A percentile compares a stretch with the other conserved stretches of the same genome.
These are phyloP conservation scores for Boletus eberwhitei DNA, from an alignment of 768 basidiomycete genomes.

Conservation along the genomic window DNA sequence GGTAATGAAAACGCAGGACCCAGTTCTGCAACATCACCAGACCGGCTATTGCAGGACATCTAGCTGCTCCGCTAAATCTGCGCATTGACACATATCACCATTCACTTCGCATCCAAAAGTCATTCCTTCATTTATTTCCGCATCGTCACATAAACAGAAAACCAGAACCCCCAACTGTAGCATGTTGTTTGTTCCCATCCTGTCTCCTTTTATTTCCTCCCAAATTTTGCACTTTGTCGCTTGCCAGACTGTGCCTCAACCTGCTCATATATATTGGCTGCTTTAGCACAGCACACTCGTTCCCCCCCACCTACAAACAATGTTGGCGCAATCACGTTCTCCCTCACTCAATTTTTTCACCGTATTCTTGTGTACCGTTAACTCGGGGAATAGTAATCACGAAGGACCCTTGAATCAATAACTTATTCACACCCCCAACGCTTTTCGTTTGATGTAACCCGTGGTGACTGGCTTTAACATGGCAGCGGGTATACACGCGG, in stretches of 20 bases:
- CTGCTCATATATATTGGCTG: conserved; percentile 27
- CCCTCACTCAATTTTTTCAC: not conserved
- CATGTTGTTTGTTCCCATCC: conserved; percentile 22
- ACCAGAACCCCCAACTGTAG: conserved; percentile 20
- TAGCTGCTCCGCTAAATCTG: not conserved
- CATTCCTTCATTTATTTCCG: conserved; percentile 18
- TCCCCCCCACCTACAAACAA: conserved; percentile 7
- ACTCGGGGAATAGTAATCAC: conserved; percentile 1
- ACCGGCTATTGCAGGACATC: conserved; percentile 9
- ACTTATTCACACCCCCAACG: conserved; percentile 1
- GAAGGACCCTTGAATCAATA: conserved; percentile 19
- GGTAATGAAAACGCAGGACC: conserved; percentile 16
- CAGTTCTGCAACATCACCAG: conserved; percentile 3
- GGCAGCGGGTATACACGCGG: conserved; percentile 4
- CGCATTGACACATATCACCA: not conserved
- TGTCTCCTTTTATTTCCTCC: conserved; percentile 3
- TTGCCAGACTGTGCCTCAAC: conserved; percentile 2
- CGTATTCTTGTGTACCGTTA: conserved; percentile 13
- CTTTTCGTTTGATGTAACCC: not conserved
- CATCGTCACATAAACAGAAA: conserved; percentile 10
- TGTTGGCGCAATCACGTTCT: conserved; percentile 10
- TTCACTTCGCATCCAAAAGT: conserved; percentile 4
- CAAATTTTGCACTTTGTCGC: conserved; percentile 9
- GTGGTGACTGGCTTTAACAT: not conserved
- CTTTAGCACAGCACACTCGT: conserved; percentile 15